Base-by-base conservation (phyloP, 306 rosid species). In the Hylodesmum podocarpum region DNA sequence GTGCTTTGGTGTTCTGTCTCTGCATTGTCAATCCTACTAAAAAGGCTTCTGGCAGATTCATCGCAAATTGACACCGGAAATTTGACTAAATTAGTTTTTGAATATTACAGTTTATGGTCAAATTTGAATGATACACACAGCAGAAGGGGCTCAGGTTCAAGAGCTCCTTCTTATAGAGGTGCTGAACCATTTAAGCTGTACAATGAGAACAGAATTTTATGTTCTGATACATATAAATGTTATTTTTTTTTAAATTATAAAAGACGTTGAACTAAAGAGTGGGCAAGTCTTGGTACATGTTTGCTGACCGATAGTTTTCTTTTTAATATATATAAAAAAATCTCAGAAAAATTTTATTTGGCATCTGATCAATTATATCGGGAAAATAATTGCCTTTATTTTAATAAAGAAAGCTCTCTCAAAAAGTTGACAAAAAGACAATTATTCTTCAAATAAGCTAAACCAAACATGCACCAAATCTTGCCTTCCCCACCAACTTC, bases 1-100 rank as follows among this genome's bases (percentile, higher is more conserved):
- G 92, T 88, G 69, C 77, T 80, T 51, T 70, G 46, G 53, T 78
- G 58, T 73, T 78, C 55, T 64, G 80, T 61, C 68, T 77, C 66
- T 68, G 19, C 65, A 65, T 64, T 43, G 31, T 22, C 78, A 50
- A 37, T 16, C 58, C 14, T 41, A 74, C 65, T 44, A 25, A 29
- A 67, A 69, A 62, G 39, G 51, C n/a, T 43, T 75, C n/a, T 69
- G 37, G 58, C 7, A 29, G 49, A 53, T 50, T 21, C 61, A 28
- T 80, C 18, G 22, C 21, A 43, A 63, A 27, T 18, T 73, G 11
- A 14, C 47, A 29, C 61, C 74, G 76, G 25, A 47, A 73, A 13
- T 33, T 49, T 57, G 46, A 74, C 66, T 67, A 9, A 62, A 29
- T 51, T 39, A 40, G 64, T 61, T 36, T 25, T 39, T 41, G 33